These are phyloP conservation scores for Citrus hindsii DNA, from an alignment of 345 rosid genomes.

Conservation along the genomic window DNA sequence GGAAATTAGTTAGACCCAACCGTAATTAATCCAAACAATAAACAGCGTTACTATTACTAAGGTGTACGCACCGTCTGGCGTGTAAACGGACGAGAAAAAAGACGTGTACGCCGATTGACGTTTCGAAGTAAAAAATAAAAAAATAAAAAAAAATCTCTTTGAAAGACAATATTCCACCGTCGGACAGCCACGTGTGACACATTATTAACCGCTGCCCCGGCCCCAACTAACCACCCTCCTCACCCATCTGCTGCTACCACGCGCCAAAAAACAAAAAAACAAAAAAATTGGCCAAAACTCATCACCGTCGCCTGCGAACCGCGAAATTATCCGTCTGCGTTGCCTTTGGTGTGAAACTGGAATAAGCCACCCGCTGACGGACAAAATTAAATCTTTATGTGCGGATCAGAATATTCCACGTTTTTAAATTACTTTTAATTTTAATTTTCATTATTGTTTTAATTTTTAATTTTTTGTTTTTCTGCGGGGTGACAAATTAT, in stretches of 20 bases:
- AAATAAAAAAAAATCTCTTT: too few species aligned
- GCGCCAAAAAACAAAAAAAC: background rate
- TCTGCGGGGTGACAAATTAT: background rate
- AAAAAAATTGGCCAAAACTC: background rate
- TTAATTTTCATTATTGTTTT: background rate
- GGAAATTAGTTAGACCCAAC: too few species aligned
- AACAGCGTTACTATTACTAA: too few species aligned
- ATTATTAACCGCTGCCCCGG: background rate
- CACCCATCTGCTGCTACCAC: background rate
- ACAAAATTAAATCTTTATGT: background rate
- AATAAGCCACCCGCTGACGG: background rate
- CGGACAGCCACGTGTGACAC: constrained; percentile 1
- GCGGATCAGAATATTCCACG: constrained; percentile 1
- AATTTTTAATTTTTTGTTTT: background rate
- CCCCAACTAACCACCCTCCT: background rate
- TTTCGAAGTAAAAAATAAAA: background rate
- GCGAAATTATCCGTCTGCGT: background rate
- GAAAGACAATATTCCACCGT: background rate
- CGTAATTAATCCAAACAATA: too few species aligned
- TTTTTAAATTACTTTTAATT: background rate
- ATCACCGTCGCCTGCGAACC: background rate
- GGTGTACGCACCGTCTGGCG: background rate
- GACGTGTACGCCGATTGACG: background rate
- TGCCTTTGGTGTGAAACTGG: background rate
- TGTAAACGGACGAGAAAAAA: background rate